A percentile compares a stretch with the other conserved stretches of the same genome.
Conservation (phyloP, 768 basidiomycete genomes). For the Amanita pallidorosea region DNA sequence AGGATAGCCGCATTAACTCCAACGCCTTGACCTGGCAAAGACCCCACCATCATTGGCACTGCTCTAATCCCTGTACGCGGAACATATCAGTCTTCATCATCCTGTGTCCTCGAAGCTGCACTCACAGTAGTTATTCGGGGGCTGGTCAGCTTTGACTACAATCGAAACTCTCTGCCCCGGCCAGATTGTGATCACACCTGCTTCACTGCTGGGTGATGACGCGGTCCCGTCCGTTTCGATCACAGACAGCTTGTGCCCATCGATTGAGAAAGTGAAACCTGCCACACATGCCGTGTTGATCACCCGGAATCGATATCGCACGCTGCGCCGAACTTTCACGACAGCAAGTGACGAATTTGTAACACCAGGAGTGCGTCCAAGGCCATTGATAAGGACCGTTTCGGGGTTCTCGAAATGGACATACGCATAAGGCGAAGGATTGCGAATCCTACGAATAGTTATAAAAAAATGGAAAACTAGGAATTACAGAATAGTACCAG, state of each 20-base stretch:
- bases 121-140: slow-evolving; percentile 1
- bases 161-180: slow-evolving; percentile 2
- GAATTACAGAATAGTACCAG: slow-evolving; percentile 16
- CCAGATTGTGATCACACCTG: neutral
- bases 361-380: slow-evolving; percentile 19
- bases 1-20: slow-evolving; percentile 17
- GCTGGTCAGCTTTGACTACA: neutral
- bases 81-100: neutral
- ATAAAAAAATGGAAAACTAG: neutral
- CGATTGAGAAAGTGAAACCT: slow-evolving; percentile 33
- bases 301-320: slow-evolving; percentile 20
- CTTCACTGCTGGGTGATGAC: neutral
- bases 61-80: slow-evolving; percentile 14
- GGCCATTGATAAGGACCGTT: slow-evolving; percentile 28
- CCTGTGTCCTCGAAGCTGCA: neutral
- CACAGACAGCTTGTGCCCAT: slow-evolving; percentile 31
- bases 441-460: slow-evolving; percentile 13
- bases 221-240: slow-evolving; percentile 33
- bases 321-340: slow-evolving; percentile 21
- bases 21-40: slow-evolving; percentile 17
- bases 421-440: slow-evolving; percentile 10
- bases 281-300: slow-evolving; percentile 17
- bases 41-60: slow-evolving; percentile 22
- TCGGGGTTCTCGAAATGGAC: slow-evolving; percentile 14
- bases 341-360: slow-evolving; percentile 19